Evolutionary conservation across 352 stramenopile genomes (phyloP), one percentile per base, ranked within the genome.

Genomic region (Phytophthora nicotianae): DNA sequence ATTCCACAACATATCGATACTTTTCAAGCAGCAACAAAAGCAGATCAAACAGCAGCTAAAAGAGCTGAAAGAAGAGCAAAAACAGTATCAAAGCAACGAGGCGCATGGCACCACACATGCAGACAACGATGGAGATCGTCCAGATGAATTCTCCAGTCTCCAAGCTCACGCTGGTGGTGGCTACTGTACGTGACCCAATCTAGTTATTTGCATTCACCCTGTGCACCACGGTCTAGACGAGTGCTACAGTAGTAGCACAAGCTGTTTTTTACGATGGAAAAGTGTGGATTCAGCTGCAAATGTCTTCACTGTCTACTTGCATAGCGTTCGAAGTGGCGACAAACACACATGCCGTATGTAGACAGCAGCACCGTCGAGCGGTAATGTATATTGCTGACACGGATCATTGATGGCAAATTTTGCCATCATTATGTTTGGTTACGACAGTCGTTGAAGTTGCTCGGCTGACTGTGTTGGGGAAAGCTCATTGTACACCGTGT

Each of bases 1-100:
- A 21, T 91, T 90, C 54, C 68, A 80, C 58, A 88, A 76, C 50
- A 85, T 93, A 37, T 68, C 67, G 17, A 62, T 33, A n/a, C 62
- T 90, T 26, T 89, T 90, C 32, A 72, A 72, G 27, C 59, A 74
- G 52, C 64, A 76, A 51, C 55, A 69, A 41, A 60, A 68, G 41
- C 58, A 74, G 19, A 62, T 74, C 20, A 67, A 70, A 27, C 51
- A 64, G 19, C 66, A 67, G 43, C 45, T 64, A 32, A 59, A 72
- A 33, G 54, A 49, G 4, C 24, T 58, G 20, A 64, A 62, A 29
- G 29, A 65, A 56, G 37, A 50, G 19, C 47, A 65, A 38, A 56
- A 70, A 10, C 62, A 65, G 19, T 32, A 58, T 35, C 58, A 66
- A 37, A 24, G 19, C 24, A 33, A 46, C 16, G 29, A 50, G 38